Evolutionary conservation across 2,329 filamentous ascomycete species (phyloP), one percentile per base, ranked within the genome.

Genomic region (Aureobasidium sp.): DNA sequence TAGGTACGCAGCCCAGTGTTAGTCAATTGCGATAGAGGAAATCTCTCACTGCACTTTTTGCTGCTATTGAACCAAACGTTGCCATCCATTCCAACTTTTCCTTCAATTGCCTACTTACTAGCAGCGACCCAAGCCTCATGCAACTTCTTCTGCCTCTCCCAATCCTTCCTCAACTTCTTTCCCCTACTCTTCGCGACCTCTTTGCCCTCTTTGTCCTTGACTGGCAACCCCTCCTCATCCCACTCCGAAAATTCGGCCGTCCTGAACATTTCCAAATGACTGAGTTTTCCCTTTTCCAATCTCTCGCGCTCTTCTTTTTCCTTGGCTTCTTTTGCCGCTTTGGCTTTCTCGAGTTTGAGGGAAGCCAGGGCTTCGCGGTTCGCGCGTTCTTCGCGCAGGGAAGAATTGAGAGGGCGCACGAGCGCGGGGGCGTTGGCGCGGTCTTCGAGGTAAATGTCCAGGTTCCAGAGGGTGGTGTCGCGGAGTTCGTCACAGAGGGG

Each of bases 371-470:
- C 77, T 47, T 78, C 74, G 3, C 79, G 75, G 2, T 70, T 71
- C 0, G 64, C 64, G 12, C 79, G 72, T 45, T 85, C 73, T 40
- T 79, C 76, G 35, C 74, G 74, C 10, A 68, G 58, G 7, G 62
- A 63, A 8, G 60, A 55, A 3, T 82, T 81, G 4, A 86, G 74
- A 1, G 81, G 82, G 16, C 83, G 78, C 57, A 95, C 84, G 27
- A 95, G 77, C 0, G 89, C 88, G 0, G 81, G 84, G n/a, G 72
- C 73, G 58, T 70, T 71, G 21, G 81, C 77, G 45, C 88, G 81
- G 63, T 96, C 90, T 64, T 96, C 90, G 1, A 96, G 81, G 64
- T 94, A 94, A 55, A 96, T 85, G 32, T 85, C 88, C 0, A 94
- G 73, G 55, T 90, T 83, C 62, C 87, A 90, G 10, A 96, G 80